Evolutionary conservation across 2,329 filamentous ascomycete species (phyloP).

Genomic region (Myriangium duriaei): DNA sequence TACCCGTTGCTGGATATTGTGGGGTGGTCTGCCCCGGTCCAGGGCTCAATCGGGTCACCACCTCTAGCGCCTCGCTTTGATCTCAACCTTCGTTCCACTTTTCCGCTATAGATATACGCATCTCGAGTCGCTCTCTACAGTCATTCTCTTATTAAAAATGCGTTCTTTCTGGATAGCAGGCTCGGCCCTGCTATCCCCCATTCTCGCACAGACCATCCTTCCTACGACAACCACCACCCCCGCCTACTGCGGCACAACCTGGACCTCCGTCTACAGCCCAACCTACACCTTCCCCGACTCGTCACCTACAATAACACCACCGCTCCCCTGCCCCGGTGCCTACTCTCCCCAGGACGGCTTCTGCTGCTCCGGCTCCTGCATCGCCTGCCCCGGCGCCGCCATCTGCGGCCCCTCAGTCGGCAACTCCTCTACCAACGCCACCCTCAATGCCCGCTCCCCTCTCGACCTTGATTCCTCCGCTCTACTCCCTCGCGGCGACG

Average conservation of each 20-base stretch:
- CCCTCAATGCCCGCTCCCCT: neutral
- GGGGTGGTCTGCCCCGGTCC: no score
- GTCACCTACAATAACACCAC: neutral
- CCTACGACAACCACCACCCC: neutral
- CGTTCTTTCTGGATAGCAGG: no score
- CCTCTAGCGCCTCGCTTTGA: no score
- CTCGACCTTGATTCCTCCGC: neutral
- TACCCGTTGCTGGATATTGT: no score
- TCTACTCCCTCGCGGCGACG: neutral
- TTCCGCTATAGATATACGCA: no score
- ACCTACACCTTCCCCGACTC: neutral
- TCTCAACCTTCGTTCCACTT: no score
- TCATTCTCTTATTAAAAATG: no score
- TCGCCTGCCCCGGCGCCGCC: constrained; percentile 37
- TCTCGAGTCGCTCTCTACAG: no score
- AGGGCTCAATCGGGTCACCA: no score
- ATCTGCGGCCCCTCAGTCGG: constrained; percentile 29
- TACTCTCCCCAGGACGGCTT: neutral
- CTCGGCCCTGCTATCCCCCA: no score
- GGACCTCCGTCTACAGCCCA: neutral
- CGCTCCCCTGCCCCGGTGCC: neutral
- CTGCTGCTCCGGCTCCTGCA: constrained; percentile 39
- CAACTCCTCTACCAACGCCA: neutral
- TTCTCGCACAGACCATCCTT: no score
- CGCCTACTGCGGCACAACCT: neutral